Conservation (phyloP, 2,329 filamentous ascomycete species). For the Sclerotinia nivalis region DNA sequence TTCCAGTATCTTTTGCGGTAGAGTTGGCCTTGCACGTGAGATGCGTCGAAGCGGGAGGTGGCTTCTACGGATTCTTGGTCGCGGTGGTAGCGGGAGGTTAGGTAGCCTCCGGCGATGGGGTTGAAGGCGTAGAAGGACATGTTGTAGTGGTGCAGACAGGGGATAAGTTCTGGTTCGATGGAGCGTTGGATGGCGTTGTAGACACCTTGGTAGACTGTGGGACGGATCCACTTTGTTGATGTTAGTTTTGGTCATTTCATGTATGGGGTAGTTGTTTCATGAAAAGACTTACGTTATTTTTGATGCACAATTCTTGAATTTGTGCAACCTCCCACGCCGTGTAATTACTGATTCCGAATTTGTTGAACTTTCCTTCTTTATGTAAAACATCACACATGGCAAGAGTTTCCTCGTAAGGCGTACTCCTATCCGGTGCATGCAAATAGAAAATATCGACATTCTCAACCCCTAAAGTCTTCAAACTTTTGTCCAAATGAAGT, state of each 20-base stretch:
- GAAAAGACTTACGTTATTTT: conserved; percentile 31
- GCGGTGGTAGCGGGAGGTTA: conserved; percentile 52
- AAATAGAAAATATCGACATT: conserved; percentile 41
- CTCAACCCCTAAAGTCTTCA: conserved; percentile 56
- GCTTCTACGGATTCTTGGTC: conserved; percentile 25
- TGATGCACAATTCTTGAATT: conserved; percentile 39
- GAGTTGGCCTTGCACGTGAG: conserved; percentile 50
- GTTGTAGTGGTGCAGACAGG: conserved; percentile 58
- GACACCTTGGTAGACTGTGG: conserved; percentile 42
- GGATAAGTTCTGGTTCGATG: conserved; percentile 62
- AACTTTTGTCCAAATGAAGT: conserved; percentile 50
- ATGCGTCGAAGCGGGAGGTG: conserved; percentile 41
- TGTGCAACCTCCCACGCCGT: conserved; percentile 44
- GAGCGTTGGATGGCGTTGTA: conserved; percentile 44
- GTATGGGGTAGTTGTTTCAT: no score
- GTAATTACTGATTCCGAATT: conserved; percentile 64
- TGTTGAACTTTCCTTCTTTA: conserved; percentile 40
- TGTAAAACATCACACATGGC: conserved; percentile 41
- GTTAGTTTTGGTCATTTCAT: neutral
- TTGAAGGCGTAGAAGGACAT: conserved; percentile 64
- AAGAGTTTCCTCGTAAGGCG: conserved; percentile 38
- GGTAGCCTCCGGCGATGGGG: conserved; percentile 52
- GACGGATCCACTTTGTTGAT: conserved; percentile 36
- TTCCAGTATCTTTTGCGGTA: conserved; percentile 62
- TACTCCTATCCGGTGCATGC: conserved; percentile 37